These are phyloP conservation scores for Phytophthora ohioensis DNA, from an alignment of 352 stramenopile species.

Conservation along the genomic window DNA sequence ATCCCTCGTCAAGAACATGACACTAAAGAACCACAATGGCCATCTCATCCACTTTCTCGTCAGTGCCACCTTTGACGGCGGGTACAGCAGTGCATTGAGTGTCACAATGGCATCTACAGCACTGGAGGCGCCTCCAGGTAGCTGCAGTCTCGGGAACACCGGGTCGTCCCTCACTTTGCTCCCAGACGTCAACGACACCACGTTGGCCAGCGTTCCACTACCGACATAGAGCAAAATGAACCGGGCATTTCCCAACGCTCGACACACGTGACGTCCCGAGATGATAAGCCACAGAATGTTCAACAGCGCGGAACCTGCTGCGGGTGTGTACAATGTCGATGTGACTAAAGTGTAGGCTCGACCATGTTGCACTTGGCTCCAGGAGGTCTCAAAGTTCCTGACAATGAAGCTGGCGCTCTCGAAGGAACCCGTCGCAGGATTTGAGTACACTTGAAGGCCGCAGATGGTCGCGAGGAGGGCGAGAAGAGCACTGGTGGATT, in stretches of 20 bases:
- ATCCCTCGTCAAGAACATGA: slow-evolving; percentile 28
- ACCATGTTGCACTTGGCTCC: slow-evolving; percentile 10
- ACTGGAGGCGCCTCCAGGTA: slow-evolving; percentile 17
- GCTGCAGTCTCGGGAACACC: slow-evolving; percentile 14
- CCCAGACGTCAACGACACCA: slow-evolving; percentile 10
- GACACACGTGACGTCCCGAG: slow-evolving; percentile 28
- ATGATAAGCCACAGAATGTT: slow-evolving; percentile 26
- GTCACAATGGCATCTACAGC: slow-evolving; percentile 34
- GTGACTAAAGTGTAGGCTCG: slow-evolving; percentile 28
- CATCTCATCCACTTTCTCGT: slow-evolving; percentile 30
- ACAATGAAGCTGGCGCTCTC: slow-evolving; percentile 18
- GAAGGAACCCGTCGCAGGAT: slow-evolving; percentile 4
- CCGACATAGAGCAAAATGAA: slow-evolving; percentile 29
- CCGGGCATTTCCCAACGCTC: slow-evolving; percentile 18
- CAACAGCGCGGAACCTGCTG: slow-evolving; percentile 1
- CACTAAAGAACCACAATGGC: slow-evolving; percentile 31
- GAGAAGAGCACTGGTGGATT: slow-evolving; percentile 14
- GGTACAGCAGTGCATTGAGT: slow-evolving; percentile 39
- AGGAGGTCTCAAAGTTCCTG: slow-evolving; percentile 26
- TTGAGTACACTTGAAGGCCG: slow-evolving; percentile 17
- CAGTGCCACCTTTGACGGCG: slow-evolving; percentile 29
- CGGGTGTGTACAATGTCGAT: slow-evolving; percentile 23
- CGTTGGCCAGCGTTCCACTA: slow-evolving; percentile 25
- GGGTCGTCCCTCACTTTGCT: slow-evolving; percentile 1
- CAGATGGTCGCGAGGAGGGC: slow-evolving; percentile 21